These are phyloP conservation scores for Trichosporon asahii DNA, from an alignment of 1,284 basidiomycete species.

Conservation along the genomic window DNA sequence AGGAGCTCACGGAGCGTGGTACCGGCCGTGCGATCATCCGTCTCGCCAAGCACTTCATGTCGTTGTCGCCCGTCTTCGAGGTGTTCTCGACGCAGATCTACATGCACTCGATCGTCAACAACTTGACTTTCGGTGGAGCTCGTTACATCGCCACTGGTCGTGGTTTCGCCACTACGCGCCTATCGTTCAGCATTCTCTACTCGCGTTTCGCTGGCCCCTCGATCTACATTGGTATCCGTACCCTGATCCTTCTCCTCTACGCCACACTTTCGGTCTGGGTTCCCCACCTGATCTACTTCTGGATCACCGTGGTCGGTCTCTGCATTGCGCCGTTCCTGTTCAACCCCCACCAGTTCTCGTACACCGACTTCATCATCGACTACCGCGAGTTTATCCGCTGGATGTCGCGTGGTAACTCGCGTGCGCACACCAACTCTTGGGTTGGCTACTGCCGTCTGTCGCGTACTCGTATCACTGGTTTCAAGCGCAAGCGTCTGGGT, in stretches of 20 bases:
- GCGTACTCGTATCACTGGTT: conserved; percentile 91
- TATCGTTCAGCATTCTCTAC: conserved; percentile 88
- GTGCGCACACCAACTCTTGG: conserved; percentile 96
- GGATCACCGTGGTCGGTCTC: conserved; percentile 80
- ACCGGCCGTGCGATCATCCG: conserved; percentile 82
- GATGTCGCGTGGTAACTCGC: conserved; percentile 95
- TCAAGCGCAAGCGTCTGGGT: conserved; percentile 93
- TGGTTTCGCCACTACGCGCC: conserved; percentile 90
- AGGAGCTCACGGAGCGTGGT: conserved; percentile 91
- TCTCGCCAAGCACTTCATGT: conserved; percentile 85
- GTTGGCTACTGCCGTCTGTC: conserved; percentile 94
- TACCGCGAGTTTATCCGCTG: conserved; percentile 94
- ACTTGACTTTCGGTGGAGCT: conserved; percentile 91
- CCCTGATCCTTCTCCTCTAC: conserved; percentile 82
- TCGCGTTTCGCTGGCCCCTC: conserved; percentile 94
- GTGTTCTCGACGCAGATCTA: conserved; percentile 96
- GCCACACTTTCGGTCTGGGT: conserved; percentile 86
- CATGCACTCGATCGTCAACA: conserved; percentile 89
- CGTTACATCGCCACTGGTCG: conserved; percentile 98
- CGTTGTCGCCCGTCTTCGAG: conserved; percentile 90
- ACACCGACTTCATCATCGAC: conserved; percentile 91
- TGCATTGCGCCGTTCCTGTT: conserved; percentile 92
- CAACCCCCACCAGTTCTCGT: conserved; percentile 95
- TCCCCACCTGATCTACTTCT: conserved; percentile 90
- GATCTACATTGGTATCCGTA: conserved; percentile 92